These are phyloP conservation scores for Sclerotinia glacialis DNA, from an alignment of 2,329 filamentous ascomycete species.

Conservation along the genomic window DNA sequence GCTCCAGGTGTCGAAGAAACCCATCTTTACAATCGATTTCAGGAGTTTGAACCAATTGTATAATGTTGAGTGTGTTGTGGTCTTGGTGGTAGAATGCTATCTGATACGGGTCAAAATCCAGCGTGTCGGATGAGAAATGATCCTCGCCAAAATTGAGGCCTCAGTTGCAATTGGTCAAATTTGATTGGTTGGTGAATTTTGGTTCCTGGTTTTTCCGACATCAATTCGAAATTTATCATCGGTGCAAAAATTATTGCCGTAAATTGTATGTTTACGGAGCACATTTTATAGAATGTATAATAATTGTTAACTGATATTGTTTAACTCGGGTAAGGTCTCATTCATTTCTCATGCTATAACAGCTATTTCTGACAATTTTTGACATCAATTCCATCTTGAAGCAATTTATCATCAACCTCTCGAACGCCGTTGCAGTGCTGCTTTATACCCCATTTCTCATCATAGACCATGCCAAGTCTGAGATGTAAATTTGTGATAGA, in stretches of 20 bases:
- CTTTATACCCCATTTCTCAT: conserved; percentile 15
- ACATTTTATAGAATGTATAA: neutral
- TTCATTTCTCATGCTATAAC: neutral
- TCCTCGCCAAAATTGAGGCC: conserved; percentile 22
- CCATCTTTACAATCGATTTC: conserved; percentile 47
- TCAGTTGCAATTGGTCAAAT: conserved; percentile 31
- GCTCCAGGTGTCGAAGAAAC: conserved; percentile 63
- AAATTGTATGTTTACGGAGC: neutral
- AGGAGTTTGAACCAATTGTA: conserved; percentile 24
- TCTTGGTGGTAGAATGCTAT: conserved; percentile 15
- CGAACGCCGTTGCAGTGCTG: conserved; percentile 21
- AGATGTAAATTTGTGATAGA: conserved; percentile 19
- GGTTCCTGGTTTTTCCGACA: conserved; percentile 24
- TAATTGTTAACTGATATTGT: too few species aligned
- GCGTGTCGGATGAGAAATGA: conserved; percentile 24
- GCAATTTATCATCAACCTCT: conserved; percentile 14
- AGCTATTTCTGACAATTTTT: neutral
- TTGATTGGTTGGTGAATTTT: conserved; percentile 31
- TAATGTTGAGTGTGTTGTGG: conserved; percentile 21
- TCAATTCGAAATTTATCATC: conserved; percentile 16
- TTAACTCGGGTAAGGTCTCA: too few species aligned
- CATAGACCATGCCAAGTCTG: conserved; percentile 16
- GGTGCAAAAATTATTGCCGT: neutral
- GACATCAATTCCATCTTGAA: conserved; percentile 13
- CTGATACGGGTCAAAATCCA: conserved; percentile 17